Base-by-base conservation (phyloP, 768 basidiomycete species). In the Pleurotus eryngii region DNA sequence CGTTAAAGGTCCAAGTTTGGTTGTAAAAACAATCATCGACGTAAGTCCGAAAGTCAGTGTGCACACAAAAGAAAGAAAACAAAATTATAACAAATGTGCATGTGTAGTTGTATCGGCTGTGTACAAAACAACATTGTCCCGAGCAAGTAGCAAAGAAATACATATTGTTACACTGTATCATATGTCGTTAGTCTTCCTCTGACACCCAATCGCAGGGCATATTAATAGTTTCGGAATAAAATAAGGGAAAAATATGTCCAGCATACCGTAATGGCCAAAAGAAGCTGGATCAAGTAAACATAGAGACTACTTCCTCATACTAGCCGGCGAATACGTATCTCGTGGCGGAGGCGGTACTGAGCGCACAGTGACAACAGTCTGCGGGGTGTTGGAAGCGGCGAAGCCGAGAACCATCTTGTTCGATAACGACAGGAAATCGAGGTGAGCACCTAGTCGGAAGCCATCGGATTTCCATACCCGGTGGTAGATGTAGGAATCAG, bases 401-500 rank as follows among this genome's bases (percentile, higher is more conserved):
- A 78, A 74, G 8, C 76, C 86, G 72, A 85, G 80, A 15, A 82
- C 65, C 64, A 84, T 70, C 62, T 76, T 81, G 37, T 63, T 64
- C 4, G 81, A 76, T 43, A 85, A 65, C 0, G 76, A 67, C 6
- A 76, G 76, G 57, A 87, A 88, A 58, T 81, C 75, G 30, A 88
- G 78, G 26, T 74, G 67, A 0, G 76, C 75, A 15, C 86, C 86
- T 14, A 89, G 63, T 64, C 84, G 86, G 67, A 88, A 83, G 14
- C 72, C 68, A 63, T 88, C 86, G 18, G 74, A 74, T 68, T 85
- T 85, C 80, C 82, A 87, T 64, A 89, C 72, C 17, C 86, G 82
- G 61, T 86, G 85, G 67, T 82, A 87, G 57, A 83, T 68, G 63
- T 78, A 82, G 2, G 82, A 78, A 55, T 81, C 78, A 55, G 70